Base-by-base conservation (phyloP, 805 yeast genomes). In the Kuraishia floccosa region DNA sequence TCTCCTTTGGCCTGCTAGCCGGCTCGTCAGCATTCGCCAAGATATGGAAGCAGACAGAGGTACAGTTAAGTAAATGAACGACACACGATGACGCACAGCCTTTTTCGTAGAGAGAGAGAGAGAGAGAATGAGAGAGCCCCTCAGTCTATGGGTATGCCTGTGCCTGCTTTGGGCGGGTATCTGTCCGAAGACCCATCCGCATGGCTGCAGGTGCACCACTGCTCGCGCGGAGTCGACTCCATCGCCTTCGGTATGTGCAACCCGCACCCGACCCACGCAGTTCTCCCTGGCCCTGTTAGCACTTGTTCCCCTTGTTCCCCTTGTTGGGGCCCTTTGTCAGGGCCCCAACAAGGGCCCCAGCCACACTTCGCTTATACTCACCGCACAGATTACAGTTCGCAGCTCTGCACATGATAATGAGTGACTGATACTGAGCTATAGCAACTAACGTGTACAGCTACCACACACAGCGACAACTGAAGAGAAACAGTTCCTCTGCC, bases 251-350 rank as follows among this genome's bases (percentile, higher is more conserved):
- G 57, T 24, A 63, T 50, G 37, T 65, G 71, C 22, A 42, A 28
- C 3, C 70, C 71, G 46, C 71, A 65, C 11, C 71, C 71, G 18
- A 42, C 41, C 69, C 69, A 65, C 13, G 68, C 37, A 2, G 44
- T 32, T 11, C 44, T 41, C 6, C 39, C 44, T 32, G 25, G 13
- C 9, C n/a, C 17, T 31, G 31, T 38, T 16, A 19, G 22, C 7
- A 19, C 7, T 10, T 7, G 22, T 19, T 7, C 10, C 7, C 22
- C 10, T 19, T 19, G 22, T 7, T 10, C 10, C 9, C 9, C 10
- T 19, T 19, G 22, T 19, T n/a, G n/a, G n/a, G n/a, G n/a, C n/a
- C n/a, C n/a, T n/a, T n/a, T n/a, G n/a, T n/a, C n/a, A n/a, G n/a
- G n/a, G n/a, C n/a, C n/a, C n/a, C n/a, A n/a, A n/a, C n/a, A n/a